phyloP scores from a whole-genome alignment of 805 yeast genomes.

The Saccharomycopsis capsularis region DNA sequence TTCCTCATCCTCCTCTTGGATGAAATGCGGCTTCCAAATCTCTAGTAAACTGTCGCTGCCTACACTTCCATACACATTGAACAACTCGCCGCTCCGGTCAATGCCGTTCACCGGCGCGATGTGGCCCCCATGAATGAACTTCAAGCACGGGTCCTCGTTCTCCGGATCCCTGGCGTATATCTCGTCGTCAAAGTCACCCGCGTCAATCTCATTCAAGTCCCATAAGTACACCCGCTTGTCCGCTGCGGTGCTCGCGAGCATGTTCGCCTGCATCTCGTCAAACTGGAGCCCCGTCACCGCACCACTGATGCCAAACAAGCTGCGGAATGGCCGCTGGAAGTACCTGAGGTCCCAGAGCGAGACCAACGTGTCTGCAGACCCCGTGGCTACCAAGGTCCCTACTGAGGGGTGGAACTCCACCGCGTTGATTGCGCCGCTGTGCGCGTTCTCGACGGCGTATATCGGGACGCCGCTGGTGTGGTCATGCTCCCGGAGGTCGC shows the following conservation, averaged over 20 bases:
- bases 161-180: slow-evolving; percentile 49
- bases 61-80: slow-evolving; percentile 54
- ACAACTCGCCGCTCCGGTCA: slow-evolving; percentile 56
- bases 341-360: slow-evolving; percentile 71
- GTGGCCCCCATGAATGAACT: slow-evolving; percentile 84
- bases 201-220: slow-evolving; percentile 59
- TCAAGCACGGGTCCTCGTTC: slow-evolving; percentile 68
- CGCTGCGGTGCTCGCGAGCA: slow-evolving; percentile 50
- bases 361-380: slow-evolving; percentile 69
- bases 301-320: slow-evolving; percentile 58
- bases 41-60: slow-evolving; percentile 74
- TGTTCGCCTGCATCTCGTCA: slow-evolving; percentile 41
- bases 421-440: slow-evolving; percentile 58
- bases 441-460: slow-evolving; percentile 42
- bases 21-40: slow-evolving; percentile 52
- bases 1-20: slow-evolving; percentile 34
- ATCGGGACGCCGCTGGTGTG: slow-evolving; percentile 30
- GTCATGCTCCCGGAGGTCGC: slow-evolving; percentile 43
- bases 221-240: slow-evolving; percentile 70
- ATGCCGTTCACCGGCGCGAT: slow-evolving; percentile 60
- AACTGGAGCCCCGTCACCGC: slow-evolving; percentile 52
- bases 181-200: slow-evolving; percentile 47
- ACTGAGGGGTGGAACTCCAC: slow-evolving; percentile 57
- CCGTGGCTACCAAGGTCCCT: slow-evolving; percentile 58
- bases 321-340: slow-evolving; percentile 49